Base-by-base conservation (phyloP, 2,329 filamentous ascomycete genomes). In the Coniella vitis region DNA sequence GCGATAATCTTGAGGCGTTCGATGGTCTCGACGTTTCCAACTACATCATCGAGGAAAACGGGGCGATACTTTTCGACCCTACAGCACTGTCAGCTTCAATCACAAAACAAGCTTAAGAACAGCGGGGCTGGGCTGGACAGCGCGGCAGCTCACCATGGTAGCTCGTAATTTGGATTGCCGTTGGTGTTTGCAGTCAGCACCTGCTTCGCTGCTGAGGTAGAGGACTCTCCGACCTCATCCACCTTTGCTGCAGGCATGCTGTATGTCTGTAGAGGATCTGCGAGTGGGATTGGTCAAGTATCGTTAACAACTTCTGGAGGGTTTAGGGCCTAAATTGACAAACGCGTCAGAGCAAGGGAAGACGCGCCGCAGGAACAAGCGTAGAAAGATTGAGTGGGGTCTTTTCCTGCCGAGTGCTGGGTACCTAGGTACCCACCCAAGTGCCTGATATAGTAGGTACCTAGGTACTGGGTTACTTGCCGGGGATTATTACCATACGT, bases 31-130 rank as follows among this genome's bases (percentile, higher is more conserved):
- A 88, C 95, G 68, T 98, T 98, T 62, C 93, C 93, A 47, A 98
- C 93, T 46, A 98, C 84, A 70, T 98, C 91, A 69, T 97, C 90
- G 25, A 98, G 82, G 68, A 94, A 94, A 46, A 95, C 79, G 1
- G 93, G 93, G 35, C 93, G 81, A 72, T 97, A 98, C 67, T 98
- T 98, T 70, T 98, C 93, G 53, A 98, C 93, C 93, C 91, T 96
- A 55, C 13, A 21, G 21, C 37, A 20, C 20, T 16, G 34, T 48
- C 16, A 39, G 45, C 25, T 51, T 57, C 53, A 60, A 56, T 3
- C 17, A 58, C 47, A 10, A 29, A 29, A 10, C 10, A 10, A 61
- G 20, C 19, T 21, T 2, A 4, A 4, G 2, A 14, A 16, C 16
- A 14, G 21, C 12, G 4, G 20, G 13, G 12, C 25, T 29, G 10